Percentiles rank a stretch among this genome's conserved stretches.
Evolutionary conservation across 768 basidiomycete genomes (phyloP).

Genomic region (Coprinopsis marcescibilis): DNA sequence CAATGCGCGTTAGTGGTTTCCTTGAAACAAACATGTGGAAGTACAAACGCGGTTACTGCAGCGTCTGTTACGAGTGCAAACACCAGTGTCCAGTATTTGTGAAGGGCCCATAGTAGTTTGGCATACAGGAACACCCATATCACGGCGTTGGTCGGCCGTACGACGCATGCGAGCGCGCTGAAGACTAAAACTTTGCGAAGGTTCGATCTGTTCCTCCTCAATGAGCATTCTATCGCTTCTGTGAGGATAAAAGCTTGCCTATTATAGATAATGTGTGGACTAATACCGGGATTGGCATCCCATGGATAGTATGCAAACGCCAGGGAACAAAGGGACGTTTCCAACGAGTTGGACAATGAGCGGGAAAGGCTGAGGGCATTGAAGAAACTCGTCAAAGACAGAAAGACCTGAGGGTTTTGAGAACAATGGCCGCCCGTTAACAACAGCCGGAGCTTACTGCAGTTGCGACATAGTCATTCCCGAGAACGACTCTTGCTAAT

Average conservation of each 20-base stretch:
- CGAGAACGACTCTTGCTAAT: slow-evolving; percentile 53
- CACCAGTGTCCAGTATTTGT: slow-evolving; percentile 26
- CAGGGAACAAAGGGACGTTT: slow-evolving; percentile 76
- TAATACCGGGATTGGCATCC: slow-evolving; percentile 36
- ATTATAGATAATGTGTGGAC: slow-evolving; percentile 33
- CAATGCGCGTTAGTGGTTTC: slow-evolving; percentile 4
- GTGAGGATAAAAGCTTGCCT: slow-evolving; percentile 27
- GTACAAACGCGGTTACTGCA: slow-evolving; percentile 38
- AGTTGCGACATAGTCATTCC: slow-evolving; percentile 48
- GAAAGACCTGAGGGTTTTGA: slow-evolving; percentile 46
- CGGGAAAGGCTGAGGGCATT: slow-evolving; percentile 79
- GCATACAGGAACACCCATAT: slow-evolving; percentile 75
- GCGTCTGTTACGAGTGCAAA: slow-evolving; percentile 33
- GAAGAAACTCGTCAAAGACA: slow-evolving; percentile 86
- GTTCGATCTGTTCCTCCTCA: slow-evolving; percentile 27
- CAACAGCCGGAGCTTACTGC: slow-evolving; percentile 47
- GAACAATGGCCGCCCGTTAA: not conserved
- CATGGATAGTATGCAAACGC: slow-evolving; percentile 80
- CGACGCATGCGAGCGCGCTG: slow-evolving; percentile 71
- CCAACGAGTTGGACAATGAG: slow-evolving; percentile 88
- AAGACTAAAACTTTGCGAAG: slow-evolving; percentile 40
- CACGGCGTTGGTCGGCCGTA: slow-evolving; percentile 85
- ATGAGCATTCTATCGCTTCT: too few relatives aligned
- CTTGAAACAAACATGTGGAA: not conserved
- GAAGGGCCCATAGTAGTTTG: slow-evolving; percentile 50